Conservation (phyloP, 1,139 yeast species). For the Debaryomyces psychrophilus region DNA sequence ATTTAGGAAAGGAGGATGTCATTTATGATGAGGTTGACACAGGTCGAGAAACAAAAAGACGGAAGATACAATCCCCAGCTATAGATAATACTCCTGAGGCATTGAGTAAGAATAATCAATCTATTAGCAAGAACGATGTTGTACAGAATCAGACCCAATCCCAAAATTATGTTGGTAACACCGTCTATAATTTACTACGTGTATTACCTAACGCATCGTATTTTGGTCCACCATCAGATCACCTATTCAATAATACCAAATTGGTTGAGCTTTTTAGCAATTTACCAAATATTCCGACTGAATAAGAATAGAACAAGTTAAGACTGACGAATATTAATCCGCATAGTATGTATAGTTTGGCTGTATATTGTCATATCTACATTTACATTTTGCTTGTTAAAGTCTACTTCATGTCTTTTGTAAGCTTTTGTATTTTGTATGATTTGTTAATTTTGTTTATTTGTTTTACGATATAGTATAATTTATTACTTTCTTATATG, state of each 20-base stretch:
- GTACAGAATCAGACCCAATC: slow-evolving; percentile 8
- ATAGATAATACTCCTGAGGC: slow-evolving; percentile 18
- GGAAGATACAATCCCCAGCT: slow-evolving; percentile 17
- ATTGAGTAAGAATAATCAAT: slow-evolving; percentile 4
- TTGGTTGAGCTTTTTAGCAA: slow-evolving; percentile 46
- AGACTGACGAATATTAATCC: background rate
- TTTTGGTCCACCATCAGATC: slow-evolving; percentile 45
- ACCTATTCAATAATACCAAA: slow-evolving; percentile 43
- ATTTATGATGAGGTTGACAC: slow-evolving; percentile 14
- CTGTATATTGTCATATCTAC: background rate
- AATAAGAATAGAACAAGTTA: slow-evolving; percentile 9
- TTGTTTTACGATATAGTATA: too few species aligned
- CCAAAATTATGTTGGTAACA: slow-evolving; percentile 51
- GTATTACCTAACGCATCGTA: slow-evolving; percentile 55
- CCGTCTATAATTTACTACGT: slow-evolving; percentile 54
- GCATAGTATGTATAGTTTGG: background rate
- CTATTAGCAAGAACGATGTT: slow-evolving; percentile 12
- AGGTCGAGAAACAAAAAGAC: slow-evolving; percentile 23
- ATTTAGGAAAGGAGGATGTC: slow-evolving; percentile 39
- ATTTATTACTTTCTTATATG: too few species aligned
- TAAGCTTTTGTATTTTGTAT: too few species aligned
- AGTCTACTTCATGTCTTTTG: too few species aligned
- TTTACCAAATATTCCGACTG: slow-evolving; percentile 33
- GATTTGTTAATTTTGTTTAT: too few species aligned
- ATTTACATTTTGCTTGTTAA: too few species aligned